Percentiles rank a stretch among this genome's conserved stretches.
Evolutionary conservation across 371 early-diverging fungal species (phyloP).

Genomic region (Vairimorpha ceranae): DNA sequence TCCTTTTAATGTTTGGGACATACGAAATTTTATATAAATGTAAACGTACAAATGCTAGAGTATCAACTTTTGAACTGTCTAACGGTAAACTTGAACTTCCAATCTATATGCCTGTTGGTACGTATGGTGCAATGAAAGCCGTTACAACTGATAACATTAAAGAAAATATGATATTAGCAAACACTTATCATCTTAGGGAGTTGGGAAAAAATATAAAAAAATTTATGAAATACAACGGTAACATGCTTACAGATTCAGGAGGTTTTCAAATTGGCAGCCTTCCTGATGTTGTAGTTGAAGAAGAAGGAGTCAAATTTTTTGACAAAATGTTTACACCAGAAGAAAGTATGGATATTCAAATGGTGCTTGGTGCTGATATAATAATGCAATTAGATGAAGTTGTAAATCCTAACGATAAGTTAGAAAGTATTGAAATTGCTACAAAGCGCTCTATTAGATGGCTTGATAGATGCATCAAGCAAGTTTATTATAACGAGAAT

Average conservation of each 20-base stretch:
- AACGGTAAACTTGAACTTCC: conserved; percentile 77
- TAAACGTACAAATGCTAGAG: conserved; percentile 78
- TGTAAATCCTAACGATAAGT: conserved; percentile 73
- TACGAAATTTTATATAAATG: conserved; percentile 64
- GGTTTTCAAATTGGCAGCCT: conserved; percentile 89
- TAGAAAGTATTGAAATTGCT: conserved; percentile 77
- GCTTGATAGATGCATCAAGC: conserved; percentile 77
- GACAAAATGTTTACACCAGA: conserved; percentile 78
- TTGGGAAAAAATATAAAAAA: conserved; percentile 67
- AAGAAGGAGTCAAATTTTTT: conserved; percentile 68
- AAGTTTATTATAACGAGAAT: conserved; percentile 12
- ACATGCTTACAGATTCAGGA: conserved; percentile 78
- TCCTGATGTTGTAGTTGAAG: conserved; percentile 74
- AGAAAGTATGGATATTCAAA: conserved; percentile 79
- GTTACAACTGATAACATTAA: conserved; percentile 70
- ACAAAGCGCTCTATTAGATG: conserved; percentile 83
- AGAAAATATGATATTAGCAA: conserved; percentile 79
- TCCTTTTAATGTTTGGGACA: conserved; percentile 21
- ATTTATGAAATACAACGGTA: conserved; percentile 78
- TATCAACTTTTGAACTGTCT: conserved; percentile 70
- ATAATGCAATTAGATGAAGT: conserved; percentile 95
- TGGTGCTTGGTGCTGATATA: conserved; percentile 84
- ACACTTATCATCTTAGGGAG: conserved; percentile 67
- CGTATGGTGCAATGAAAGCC: conserved; percentile 83
- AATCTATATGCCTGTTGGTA: conserved; percentile 93